Base-by-base conservation (phyloP, 208 protist genomes). In the Trypanosoma melophagium region DNA sequence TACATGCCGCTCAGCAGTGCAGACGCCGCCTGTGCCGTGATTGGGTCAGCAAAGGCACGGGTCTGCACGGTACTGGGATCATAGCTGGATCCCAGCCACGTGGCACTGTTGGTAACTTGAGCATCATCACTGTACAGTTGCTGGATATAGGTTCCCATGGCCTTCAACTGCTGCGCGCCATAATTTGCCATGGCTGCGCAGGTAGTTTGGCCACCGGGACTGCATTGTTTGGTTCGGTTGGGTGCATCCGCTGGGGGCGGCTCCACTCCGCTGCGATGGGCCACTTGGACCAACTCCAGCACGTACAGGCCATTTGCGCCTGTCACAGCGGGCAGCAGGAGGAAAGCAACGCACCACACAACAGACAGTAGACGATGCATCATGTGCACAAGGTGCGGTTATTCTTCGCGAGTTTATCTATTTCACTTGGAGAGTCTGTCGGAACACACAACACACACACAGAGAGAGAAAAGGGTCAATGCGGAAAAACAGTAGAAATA, bases 161-260 rank as follows among this genome's bases (percentile, higher is more conserved):
- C 66, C 35, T 8, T 57, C 49, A 71, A 22, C 66, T 71, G 66
- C 58, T 60, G 14, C 35, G 59, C 66, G 66, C 66, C 66, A 49
- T 22, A 13, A 58, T 71, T 71, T 71, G 66, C 66, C 24, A 71
- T 65, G 66, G 66, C 66, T 41, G 8, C 31, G 47, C 66, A 71
- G 58, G 7, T 65, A 57, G 25, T 52, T 17, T 13, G 2, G 40
- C 66, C 28, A n/a, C 55, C 24, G 22, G 66, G 66, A 50, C 66
- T 71, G 58, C 66, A 71, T 38, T 65, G 22, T 35, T 71, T 71
- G 1, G 35, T 47, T 13, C 66, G 66, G 57, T 65, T 60, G 38
- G 66, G 66, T 52, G 50, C 51, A n/a, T 7, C 35, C 31, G 24
- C 49, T 10, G 55, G 49, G 0, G 66, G 66, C 38, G 58, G 56